phyloP scores from a whole-genome alignment of 257 asterid species.

The Catharanthus roseus region DNA sequence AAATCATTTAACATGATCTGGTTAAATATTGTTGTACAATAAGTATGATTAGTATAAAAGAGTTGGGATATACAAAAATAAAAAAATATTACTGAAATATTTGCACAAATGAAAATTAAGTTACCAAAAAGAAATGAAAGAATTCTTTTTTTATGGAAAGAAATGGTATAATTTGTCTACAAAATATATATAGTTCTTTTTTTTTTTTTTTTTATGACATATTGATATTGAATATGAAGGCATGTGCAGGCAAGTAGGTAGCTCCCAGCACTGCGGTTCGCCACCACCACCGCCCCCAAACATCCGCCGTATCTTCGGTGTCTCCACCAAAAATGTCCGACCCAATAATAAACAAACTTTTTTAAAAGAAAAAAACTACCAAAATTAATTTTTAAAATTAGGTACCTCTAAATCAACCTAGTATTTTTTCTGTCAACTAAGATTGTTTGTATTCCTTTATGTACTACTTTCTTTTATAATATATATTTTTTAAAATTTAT shows the following conservation, averaged over 20 bases:
- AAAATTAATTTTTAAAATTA: not conserved
- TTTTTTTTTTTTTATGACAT: too few relatives aligned
- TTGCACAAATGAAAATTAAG: not conserved
- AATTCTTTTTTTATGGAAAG: too few relatives aligned
- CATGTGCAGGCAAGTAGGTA: conserved; percentile 6
- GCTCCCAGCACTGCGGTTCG: conserved; percentile 16
- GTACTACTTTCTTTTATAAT: too few relatives aligned
- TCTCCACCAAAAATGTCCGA: conserved; percentile 6
- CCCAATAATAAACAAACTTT: not conserved
- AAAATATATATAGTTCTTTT: too few relatives aligned
- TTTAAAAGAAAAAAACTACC: not conserved
- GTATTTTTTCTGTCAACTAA: too few relatives aligned
- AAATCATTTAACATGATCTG: too few relatives aligned
- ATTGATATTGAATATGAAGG: not conserved
- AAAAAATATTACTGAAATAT: not conserved
- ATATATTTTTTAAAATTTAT: too few relatives aligned
- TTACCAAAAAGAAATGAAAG: not conserved
- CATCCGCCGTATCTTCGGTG: conserved; percentile 24
- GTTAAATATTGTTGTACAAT: too few relatives aligned
- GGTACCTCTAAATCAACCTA: not conserved
- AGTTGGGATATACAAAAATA: not conserved
- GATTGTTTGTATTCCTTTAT: too few relatives aligned
- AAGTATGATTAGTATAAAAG: too few relatives aligned
- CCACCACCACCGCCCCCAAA: conserved; percentile 20
- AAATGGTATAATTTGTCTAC: too few relatives aligned